A percentile compares a stretch with the other conserved stretches of the same genome.
Conservation (phyloP, 345 rosid species). For the Tarenaya hassleriana region DNA sequence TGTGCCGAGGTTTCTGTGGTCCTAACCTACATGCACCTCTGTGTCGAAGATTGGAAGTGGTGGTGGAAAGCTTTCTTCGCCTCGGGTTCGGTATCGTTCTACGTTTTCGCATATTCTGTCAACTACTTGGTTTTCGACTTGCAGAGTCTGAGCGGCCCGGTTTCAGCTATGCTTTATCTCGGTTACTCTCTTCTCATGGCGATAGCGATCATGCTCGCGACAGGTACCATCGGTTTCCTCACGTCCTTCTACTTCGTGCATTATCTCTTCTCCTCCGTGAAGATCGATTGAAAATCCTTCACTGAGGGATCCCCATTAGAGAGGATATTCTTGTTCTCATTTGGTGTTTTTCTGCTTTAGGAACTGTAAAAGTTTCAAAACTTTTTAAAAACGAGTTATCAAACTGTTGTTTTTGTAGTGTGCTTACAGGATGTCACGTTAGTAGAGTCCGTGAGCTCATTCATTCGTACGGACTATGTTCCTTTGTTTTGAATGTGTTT, state of each 20-base stretch:
- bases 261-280: constrained; percentile 76
- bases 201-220: constrained; percentile 68
- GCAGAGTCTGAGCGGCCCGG: constrained; percentile 75
- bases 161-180: constrained; percentile 64
- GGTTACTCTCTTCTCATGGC: constrained; percentile 78
- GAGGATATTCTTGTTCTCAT: no score
- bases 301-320: no score
- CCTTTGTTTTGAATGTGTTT: no score
- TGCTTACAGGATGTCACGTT: no score
- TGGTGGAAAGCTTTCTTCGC: constrained; percentile 93
- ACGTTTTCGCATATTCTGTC: constrained; percentile 71
- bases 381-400: no score
- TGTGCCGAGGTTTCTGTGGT: constrained; percentile 82
- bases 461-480: no score
- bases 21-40: constrained; percentile 79
- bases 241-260: constrained; percentile 73
- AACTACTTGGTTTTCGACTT: constrained; percentile 73
- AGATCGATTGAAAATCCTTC: constrained; percentile 46
- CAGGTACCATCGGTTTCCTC: constrained; percentile 76
- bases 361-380: no score
- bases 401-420: no score
- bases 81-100: constrained; percentile 72
- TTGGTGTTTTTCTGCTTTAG: no score
- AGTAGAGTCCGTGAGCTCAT: no score
- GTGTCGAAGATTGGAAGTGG: constrained; percentile 88